Evolutionary conservation across 257 asterid genomes (phyloP), one percentile per base, ranked within the genome.

Genomic region (Solanum paucissectum): DNA sequence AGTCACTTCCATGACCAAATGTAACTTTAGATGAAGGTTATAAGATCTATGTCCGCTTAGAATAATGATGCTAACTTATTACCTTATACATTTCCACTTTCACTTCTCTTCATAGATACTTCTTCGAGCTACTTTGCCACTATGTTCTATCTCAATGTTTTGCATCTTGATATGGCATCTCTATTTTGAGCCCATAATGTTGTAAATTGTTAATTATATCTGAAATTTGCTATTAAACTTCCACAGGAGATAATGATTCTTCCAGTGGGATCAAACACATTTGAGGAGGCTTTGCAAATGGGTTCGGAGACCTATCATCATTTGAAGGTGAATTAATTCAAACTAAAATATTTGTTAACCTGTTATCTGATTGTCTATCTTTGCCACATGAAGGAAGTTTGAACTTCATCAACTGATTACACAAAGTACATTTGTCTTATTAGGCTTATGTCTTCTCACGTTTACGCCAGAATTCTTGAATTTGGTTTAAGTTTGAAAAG

Each of bases 291-390:
- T 49, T 82, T 96, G 93, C 99, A 94, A 90, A 96, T 97, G 91
- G 99, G 99, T 89, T 93, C 99, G 38, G 99, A 97, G 93, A 95
- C 98, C 40, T 95, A 96, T 93, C 98, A 96, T 90, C 99, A 96
- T 91, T 88, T 97, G 87, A 97, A 97, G 98, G 99, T 94, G 89
- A 89, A 89, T 88, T 88, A 52, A 73, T 89, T 81, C 73, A 79
- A 52, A 52, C 66, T 79, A 64, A 73, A 77, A 16, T 49, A 82
- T 49, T 18, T 46, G 23, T 29, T 81, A 81, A 46, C 85, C 84
- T 86, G 86, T 32, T 49, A 12, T 76, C 29, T 33, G 46, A 55
- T 79, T 9, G 3, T 81, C 40, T 9, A 9, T 29, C 38, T 46
- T 68, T 46, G 68, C 20, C 44, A 29, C 68, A 18, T 29, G 85